phyloP scores from a whole-genome alignment of 352 stramenopile species.

The Aphanomyces astaci region DNA sequence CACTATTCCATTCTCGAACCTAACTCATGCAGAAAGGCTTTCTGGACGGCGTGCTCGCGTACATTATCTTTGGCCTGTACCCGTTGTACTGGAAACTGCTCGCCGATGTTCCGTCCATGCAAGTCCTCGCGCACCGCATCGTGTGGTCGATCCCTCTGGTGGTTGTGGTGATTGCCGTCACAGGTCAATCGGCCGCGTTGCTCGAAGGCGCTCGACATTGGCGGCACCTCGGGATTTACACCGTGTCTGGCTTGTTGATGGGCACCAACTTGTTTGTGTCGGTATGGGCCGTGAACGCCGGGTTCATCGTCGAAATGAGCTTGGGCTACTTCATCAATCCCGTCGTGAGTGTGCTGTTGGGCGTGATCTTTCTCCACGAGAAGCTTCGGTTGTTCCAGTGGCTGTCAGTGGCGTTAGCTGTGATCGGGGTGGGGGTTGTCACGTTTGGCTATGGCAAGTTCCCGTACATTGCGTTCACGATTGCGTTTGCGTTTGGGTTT shows the following conservation, averaged over 20 bases:
- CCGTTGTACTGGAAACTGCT: constrained; percentile 7
- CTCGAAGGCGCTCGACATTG: not conserved
- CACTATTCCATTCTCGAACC: not conserved
- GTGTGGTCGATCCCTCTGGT: not conserved
- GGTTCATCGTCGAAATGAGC: not conserved
- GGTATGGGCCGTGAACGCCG: not conserved
- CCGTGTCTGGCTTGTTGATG: constrained; percentile 1
- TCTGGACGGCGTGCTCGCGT: not conserved
- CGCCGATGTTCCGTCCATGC: not conserved
- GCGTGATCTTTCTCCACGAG: not conserved
- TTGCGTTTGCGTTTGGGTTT: not conserved
- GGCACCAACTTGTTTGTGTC: constrained; percentile 14
- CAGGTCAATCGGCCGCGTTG: not conserved
- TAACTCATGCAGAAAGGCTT: not conserved
- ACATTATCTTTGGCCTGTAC: not conserved
- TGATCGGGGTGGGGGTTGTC: not conserved
- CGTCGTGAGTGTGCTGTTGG: not conserved
- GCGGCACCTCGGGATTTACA: not conserved
- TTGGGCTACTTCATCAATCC: not conserved
- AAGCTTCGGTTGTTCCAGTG: not conserved
- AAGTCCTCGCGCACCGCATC: not conserved
- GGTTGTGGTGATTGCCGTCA: not conserved
- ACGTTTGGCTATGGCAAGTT: not conserved
- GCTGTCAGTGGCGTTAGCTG: not conserved
- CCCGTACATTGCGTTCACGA: not conserved